Conservation (phyloP, 164 flowering plant genomes). For the Hamamelis virginiana region DNA sequence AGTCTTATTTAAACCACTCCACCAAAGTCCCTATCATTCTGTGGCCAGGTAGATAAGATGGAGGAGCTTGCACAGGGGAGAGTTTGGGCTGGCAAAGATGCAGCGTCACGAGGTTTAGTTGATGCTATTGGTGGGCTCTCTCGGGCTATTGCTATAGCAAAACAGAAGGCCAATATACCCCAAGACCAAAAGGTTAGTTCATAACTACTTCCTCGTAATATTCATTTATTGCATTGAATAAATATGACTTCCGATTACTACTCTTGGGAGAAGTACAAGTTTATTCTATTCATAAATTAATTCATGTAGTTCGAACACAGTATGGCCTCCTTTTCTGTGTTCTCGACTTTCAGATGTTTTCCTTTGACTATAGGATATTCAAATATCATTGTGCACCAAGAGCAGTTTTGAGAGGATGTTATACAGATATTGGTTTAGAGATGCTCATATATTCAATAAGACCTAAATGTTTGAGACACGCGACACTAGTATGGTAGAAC, state of each 20-base stretch:
- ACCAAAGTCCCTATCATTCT: neutral
- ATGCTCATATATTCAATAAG: too few species aligned
- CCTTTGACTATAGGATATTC: too few species aligned
- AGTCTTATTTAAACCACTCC: neutral
- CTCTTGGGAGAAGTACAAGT: too few species aligned
- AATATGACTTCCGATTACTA: neutral
- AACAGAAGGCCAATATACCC: slow-evolving; percentile 81
- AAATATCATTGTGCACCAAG: too few species aligned
- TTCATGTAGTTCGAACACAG: too few species aligned
- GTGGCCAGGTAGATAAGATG: slow-evolving; percentile 75
- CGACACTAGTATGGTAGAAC: too few species aligned
- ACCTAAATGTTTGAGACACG: too few species aligned
- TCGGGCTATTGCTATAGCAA: slow-evolving; percentile 91
- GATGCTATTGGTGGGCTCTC: slow-evolving; percentile 94
- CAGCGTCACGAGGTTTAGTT: slow-evolving; percentile 80
- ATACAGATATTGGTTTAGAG: too few species aligned
- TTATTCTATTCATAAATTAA: too few species aligned
- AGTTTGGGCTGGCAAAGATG: slow-evolving; percentile 95
- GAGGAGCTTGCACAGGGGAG: slow-evolving; percentile 92
- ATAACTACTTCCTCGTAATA: neutral
- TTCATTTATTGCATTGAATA: neutral
- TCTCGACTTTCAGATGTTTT: too few species aligned
- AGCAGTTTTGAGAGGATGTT: too few species aligned
- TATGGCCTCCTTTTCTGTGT: too few species aligned
- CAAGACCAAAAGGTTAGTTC: slow-evolving; percentile 54